Evolutionary conservation across 768 basidiomycete species (phyloP).

Genomic region (Favolaschia claudopus): DNA sequence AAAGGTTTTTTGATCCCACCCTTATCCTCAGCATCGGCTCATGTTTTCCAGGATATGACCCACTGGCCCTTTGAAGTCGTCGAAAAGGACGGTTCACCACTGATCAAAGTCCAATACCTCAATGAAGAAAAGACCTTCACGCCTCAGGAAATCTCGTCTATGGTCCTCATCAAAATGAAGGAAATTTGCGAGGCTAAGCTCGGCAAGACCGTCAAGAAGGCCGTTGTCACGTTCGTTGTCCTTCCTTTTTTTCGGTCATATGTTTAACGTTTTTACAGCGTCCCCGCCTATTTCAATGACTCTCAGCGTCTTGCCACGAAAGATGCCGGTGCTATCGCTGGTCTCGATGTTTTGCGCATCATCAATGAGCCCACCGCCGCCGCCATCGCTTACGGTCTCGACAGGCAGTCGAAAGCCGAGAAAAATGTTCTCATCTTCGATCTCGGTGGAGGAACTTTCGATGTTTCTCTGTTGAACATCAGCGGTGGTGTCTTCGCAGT

Average conservation of each 20-base stretch:
- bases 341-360: slow-evolving; percentile 99
- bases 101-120: slow-evolving; percentile 96
- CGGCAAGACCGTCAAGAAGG: slow-evolving; percentile 97
- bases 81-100: slow-evolving; percentile 95
- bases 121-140: slow-evolving; percentile 95
- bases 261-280: slow-evolving; percentile 50
- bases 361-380: slow-evolving; percentile 99
- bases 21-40: slow-evolving; percentile 13
- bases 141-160: slow-evolving; percentile 99
- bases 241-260: slow-evolving; percentile 8
- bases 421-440: slow-evolving; percentile 99
- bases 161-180: slow-evolving; percentile 99
- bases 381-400: slow-evolving; percentile 98
- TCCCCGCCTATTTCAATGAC: slow-evolving; percentile 99
- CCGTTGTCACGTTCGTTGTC: slow-evolving; percentile 89
- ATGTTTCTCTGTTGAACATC: slow-evolving; percentile 98
- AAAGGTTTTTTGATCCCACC: slow-evolving; percentile 59
- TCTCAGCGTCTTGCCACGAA: slow-evolving; percentile 99
- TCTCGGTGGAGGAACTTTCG: slow-evolving; percentile 99
- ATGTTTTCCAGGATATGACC: slow-evolving; percentile 74
- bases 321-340: slow-evolving; percentile 97
- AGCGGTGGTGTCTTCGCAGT: slow-evolving; percentile 98
- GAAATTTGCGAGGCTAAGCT: slow-evolving; percentile 99
- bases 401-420: slow-evolving; percentile 93
- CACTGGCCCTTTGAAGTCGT: slow-evolving; percentile 99